phyloP scores from a whole-genome alignment of 2,329 filamentous ascomycete species.

The Ophioceras dolichostomum region DNA sequence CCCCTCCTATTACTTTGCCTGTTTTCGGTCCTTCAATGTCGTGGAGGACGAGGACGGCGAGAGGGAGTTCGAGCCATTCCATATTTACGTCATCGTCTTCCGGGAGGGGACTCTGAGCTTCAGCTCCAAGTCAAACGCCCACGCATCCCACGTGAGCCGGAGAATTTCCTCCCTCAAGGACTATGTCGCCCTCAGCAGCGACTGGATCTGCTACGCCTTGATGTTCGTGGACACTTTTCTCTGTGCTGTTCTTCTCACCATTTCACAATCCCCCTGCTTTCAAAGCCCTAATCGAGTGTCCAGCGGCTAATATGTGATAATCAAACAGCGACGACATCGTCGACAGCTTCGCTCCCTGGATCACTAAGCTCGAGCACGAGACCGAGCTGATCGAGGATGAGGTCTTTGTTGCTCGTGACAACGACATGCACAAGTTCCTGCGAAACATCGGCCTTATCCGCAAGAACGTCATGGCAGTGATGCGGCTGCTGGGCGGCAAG shows the following conservation, averaged over 20 bases:
- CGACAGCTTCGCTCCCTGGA: slow-evolving; percentile 84
- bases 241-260: background rate
- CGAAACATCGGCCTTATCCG: slow-evolving; percentile 80
- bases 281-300: too few species aligned
- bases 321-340: slow-evolving; percentile 83
- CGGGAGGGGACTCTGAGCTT: slow-evolving; percentile 91
- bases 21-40: slow-evolving; percentile 81
- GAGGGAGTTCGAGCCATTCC: slow-evolving; percentile 84
- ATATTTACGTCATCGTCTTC: slow-evolving; percentile 95
- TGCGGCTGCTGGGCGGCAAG: slow-evolving; percentile 89
- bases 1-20: slow-evolving; percentile 95
- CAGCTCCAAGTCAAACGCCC: slow-evolving; percentile 77
- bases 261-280: background rate
- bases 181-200: slow-evolving; percentile 85
- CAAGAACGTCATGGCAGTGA: slow-evolving; percentile 88
- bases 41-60: slow-evolving; percentile 68
- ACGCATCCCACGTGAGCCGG: slow-evolving; percentile 80
- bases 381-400: slow-evolving; percentile 92
- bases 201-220: slow-evolving; percentile 98
- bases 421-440: slow-evolving; percentile 80
- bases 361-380: slow-evolving; percentile 74
- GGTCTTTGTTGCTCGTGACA: slow-evolving; percentile 81
- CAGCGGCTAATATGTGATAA: too few species aligned
- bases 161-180: slow-evolving; percentile 89
- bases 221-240: slow-evolving; percentile 48